Percentiles rank a stretch among this genome's conserved stretches.
Evolutionary conservation across 768 basidiomycete species (phyloP).

Genomic region (Lanmaoa pseudosensibilis): DNA sequence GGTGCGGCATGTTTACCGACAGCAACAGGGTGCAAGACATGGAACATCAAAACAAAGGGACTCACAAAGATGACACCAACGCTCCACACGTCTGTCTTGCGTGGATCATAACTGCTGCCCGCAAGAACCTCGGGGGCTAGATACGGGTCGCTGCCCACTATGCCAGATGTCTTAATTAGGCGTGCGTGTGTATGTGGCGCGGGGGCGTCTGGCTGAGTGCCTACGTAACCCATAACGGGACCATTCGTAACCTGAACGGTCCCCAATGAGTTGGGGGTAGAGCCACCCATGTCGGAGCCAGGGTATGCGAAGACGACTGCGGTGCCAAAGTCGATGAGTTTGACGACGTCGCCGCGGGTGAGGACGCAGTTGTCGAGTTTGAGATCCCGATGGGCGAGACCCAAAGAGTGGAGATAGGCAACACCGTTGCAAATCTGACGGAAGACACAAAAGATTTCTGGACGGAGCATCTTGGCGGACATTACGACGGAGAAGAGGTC

Average conservation of each 20-base stretch:
- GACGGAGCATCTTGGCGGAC: conserved; percentile 98
- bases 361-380: conserved; percentile 99
- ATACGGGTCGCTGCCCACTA: conserved; percentile 98
- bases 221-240: conserved; percentile 22
- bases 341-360: conserved; percentile 92
- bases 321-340: conserved; percentile 99
- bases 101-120: conserved; percentile 83
- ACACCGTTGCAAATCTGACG: conserved; percentile 98
- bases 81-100: conserved; percentile 98
- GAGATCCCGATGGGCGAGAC: conserved; percentile 96
- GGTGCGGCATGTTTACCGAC: background rate
- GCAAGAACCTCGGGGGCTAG: conserved; percentile 93
- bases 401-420: conserved; percentile 96
- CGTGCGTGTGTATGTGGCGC: conserved; percentile 42
- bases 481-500: conserved; percentile 99
- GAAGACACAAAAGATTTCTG: conserved; percentile 99
- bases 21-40: background rate
- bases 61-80: conserved; percentile 95
- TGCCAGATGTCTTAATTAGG: conserved; percentile 70
- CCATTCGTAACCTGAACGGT: background rate
- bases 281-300: conserved; percentile 64
- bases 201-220: conserved; percentile 21
- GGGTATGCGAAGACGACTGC: conserved; percentile 99
- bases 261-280: conserved; percentile 20
- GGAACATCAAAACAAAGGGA: background rate